Evolutionary conservation across 495 filamentous ascomycete genomes (phyloP).

Genomic region (Penicilliopsis zonata): DNA sequence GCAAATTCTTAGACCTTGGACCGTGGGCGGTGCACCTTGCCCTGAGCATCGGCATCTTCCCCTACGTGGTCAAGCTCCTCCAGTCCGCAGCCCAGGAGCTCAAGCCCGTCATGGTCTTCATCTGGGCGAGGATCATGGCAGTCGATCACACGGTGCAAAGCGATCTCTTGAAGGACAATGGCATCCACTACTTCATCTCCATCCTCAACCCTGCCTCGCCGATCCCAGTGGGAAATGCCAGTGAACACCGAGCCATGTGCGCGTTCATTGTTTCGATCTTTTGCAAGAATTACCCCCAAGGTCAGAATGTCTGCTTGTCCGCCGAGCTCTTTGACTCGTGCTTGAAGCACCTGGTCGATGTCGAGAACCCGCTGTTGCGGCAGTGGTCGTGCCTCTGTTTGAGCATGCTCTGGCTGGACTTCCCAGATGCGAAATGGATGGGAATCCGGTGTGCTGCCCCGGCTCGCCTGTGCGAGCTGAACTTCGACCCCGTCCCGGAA

Average conservation of each 20-base stretch:
- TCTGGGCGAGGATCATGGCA: slow-evolving; percentile 94
- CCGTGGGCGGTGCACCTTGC: slow-evolving; percentile 97
- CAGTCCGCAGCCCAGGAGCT: slow-evolving; percentile 91
- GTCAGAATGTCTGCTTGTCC: slow-evolving; percentile 77
- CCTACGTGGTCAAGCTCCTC: slow-evolving; percentile 90
- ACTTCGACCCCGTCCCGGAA: slow-evolving; percentile 85
- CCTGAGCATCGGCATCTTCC: slow-evolving; percentile 95
- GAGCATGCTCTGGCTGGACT: slow-evolving; percentile 87
- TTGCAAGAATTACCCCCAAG: slow-evolving; percentile 84
- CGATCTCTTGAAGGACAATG: slow-evolving; percentile 90
- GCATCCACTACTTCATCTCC: slow-evolving; percentile 88
- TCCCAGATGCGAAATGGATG: slow-evolving; percentile 85
- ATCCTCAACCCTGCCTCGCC: slow-evolving; percentile 74
- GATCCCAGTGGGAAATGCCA: slow-evolving; percentile 72
- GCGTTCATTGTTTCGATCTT: slow-evolving; percentile 96
- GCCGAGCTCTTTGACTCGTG: slow-evolving; percentile 73
- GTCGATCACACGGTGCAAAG: slow-evolving; percentile 88
- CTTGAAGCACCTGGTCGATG: slow-evolving; percentile 66
- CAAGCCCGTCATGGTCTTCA: slow-evolving; percentile 98
- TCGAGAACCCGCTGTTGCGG: slow-evolving; percentile 74
- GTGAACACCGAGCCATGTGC: slow-evolving; percentile 97
- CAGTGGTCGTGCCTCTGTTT: slow-evolving; percentile 97
- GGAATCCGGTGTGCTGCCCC: slow-evolving; percentile 77
- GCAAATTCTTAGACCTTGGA: slow-evolving; percentile 86
- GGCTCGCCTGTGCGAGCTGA: slow-evolving; percentile 62